Evolutionary conservation across 345 rosid species (phyloP), one percentile per base, ranked within the genome.

Genomic region (Tarenaya hassleriana): DNA sequence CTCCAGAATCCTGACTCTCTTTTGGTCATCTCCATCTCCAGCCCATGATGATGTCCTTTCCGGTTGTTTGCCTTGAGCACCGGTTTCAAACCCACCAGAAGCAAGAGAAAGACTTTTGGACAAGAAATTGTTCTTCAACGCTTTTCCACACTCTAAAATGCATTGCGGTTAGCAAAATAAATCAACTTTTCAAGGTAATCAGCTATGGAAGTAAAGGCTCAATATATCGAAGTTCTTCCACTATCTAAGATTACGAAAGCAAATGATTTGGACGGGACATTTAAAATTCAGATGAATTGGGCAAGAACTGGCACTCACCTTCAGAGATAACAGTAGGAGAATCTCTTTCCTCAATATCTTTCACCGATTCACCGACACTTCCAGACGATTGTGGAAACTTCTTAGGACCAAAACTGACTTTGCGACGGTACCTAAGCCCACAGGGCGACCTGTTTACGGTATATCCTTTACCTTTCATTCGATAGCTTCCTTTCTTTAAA

Each of bases 381-480:
- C 63, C 24, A 51, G 79, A 71, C 19, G 77, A 55, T 0, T 15
- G n/a, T 16, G 49, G 58, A 19, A 58, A 61, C 56, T 35, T 55
- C 56, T 59, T 24, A 67, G 8, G 14, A 21, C 41, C 47, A 59
- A 19, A 44, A 34, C n/a, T 31, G 60, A 65, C 64, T 54, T 60
- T 77, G 35, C 44, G 55, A 17, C 74, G 71, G 16, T 55, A 70
- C 67, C 67, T 73, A 27, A 77, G 66, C 20, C 73, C 74, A 56
- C 17, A 49, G 8, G 75, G 70, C 3, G 52, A 53, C 61, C 61
- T 76, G 41, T 41, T 61, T 24, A 44, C 37, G 21, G 48, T 49
- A 0, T 34, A 39, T 17, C 62, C 64, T 66, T 67, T 75, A 62
- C 55, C 62, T 59, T 67, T 71, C 4, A 24, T 34, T 9, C 50